Base-by-base conservation (phyloP, 208 protist species). In the Crithidia mellificae region DNA sequence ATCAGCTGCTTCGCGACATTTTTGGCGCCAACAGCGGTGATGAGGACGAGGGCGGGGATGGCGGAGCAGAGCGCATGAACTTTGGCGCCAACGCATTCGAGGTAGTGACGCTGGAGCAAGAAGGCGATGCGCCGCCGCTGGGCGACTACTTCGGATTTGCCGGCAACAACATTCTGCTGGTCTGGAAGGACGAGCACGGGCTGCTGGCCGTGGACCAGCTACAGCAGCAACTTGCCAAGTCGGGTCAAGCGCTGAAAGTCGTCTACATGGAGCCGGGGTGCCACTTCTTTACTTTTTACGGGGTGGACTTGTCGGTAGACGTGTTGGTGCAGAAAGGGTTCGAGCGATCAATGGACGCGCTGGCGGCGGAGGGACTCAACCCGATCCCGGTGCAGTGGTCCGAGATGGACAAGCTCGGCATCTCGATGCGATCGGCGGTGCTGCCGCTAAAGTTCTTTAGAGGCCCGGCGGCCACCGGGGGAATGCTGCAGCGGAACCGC, bases 61-160 rank as follows among this genome's bases (percentile, higher is more conserved):
- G 38, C 19, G 41, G 47, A 7, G 30, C 27, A n/a, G 72, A 65
- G 17, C 50, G 41, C 22, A 20, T 38, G n/a, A 43, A 32, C 30
- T 43, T 55, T 17, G 62, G 51, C 3, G 14, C 65, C 15, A 41
- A 1, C 32, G 39, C 52, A 17, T 96, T 94, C 65, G 80, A 93
- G 56, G 88, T 97, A 19, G 79, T 93, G 59, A 92, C 92, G 24
- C 72, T 97, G 15, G 89, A 97, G 68, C 92, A 97, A 59, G 89
- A 97, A 47, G 87, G 83, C 43, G 92, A 97, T 56, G 92, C 92
- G 12, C 92, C 92, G 50, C 88, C 92, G 27, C 85, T 97, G 19
- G 92, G 92, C 3, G 92, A 97, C 70, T 97, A 97, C 78, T 93
- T 97, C 61, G 88, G 90, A n/a, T 97, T 97, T 32, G 89, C 90